Conservation (phyloP, 2,329 filamentous ascomycete genomes). For the Macrophomina phaseolina region DNA sequence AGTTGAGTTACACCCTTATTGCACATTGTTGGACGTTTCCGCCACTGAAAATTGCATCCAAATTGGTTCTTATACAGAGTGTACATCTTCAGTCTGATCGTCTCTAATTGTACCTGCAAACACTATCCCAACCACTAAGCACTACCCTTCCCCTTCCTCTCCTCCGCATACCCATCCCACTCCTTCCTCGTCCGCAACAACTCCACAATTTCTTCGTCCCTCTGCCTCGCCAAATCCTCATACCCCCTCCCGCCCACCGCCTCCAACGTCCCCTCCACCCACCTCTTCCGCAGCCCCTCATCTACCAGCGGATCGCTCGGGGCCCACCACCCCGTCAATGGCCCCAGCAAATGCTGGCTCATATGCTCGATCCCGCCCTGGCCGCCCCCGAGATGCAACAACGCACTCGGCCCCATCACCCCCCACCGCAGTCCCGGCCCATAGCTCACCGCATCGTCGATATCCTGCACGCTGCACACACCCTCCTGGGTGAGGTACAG, state of each 20-base stretch:
- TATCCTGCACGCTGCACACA: conserved; percentile 30
- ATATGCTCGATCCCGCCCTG: conserved; percentile 33
- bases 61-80: not conserved
- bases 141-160: conserved; percentile 18
- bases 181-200: conserved; percentile 30
- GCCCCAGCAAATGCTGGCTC: conserved; percentile 31
- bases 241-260: conserved; percentile 29
- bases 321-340: conserved; percentile 34
- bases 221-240: conserved; percentile 29
- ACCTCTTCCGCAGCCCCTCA: conserved; percentile 32
- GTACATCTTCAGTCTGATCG: not conserved
- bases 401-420: conserved; percentile 31
- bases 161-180: conserved; percentile 30
- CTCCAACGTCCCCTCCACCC: conserved; percentile 31
- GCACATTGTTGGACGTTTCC: no score
- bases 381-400: conserved; percentile 32
- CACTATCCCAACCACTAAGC: not conserved
- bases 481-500: conserved; percentile 30
- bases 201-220: conserved; percentile 31
- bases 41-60: no score
- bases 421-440: conserved; percentile 33
- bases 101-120: not conserved
- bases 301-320: conserved; percentile 30
- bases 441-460: conserved; percentile 32
- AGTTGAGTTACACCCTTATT: no score